Evolutionary conservation across 2,329 filamentous ascomycete species (phyloP), one percentile per base, ranked within the genome.

Genomic region (Trichoderma aggressivum): DNA sequence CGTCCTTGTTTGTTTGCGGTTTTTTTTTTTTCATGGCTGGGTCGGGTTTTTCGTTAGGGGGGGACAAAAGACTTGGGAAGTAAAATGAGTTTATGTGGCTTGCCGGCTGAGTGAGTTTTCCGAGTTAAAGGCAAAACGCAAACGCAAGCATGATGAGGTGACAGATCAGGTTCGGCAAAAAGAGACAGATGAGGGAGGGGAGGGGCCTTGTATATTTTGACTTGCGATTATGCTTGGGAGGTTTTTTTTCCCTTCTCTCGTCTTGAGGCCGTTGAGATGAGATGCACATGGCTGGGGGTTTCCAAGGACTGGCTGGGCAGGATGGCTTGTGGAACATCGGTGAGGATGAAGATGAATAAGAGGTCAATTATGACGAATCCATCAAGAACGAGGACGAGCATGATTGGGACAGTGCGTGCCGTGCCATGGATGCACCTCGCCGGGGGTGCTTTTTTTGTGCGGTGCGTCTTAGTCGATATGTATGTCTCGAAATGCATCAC

Each of bases 401-500:
- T 11, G 26, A 14, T 32, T 14, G 32, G 36, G 60, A 62, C 36
- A 30, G 60, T 62, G 60, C 60, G 60, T 47, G 60, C 36, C 36
- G 32, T 53, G 62, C 5, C 12, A 39, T 28, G 47, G 18, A 47
- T 47, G 43, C 43, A 47, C 8, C n/a, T 47, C 43, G 0, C 39
- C 43, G 43, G 43, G 18, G 43, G 14, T 21, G 36, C 36, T n/a
- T n/a, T 30, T 58, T n/a, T n/a, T n/a, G n/a, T n/a, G 55, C 55
- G 7, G 34, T 62, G 59, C 59, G 59, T 62, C 59, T 62, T 28
- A 43, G 36, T 39, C 36, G 7, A 7, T 61, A 34, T 65, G 62
- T 65, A 65, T 65, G 62, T 65, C 62, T 65, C 50, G 50, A 16
- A 39, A 65, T 55, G 58, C 26, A 53, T 65, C 62, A 55, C 62